These are phyloP conservation scores for Solidago caesia DNA, from an alignment of 129 eudicot genomes.

Conservation along the genomic window DNA sequence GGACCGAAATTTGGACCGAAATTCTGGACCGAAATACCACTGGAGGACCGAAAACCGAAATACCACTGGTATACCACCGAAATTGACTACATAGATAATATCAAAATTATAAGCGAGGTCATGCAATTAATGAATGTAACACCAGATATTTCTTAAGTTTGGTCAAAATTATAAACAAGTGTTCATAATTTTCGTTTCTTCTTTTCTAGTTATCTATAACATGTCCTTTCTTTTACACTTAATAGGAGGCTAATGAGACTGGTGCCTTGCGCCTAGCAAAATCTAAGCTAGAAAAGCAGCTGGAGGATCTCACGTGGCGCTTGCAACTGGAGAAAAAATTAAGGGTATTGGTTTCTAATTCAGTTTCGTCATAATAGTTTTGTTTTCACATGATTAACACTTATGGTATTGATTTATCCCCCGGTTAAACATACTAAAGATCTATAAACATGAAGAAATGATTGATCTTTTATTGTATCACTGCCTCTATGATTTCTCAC, in stretches of 20 bases:
- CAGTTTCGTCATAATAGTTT: neutral
- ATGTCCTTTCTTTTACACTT: conserved; percentile 10
- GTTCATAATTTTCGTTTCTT: neutral
- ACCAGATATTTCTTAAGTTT: neutral
- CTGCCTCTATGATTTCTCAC: neutral
- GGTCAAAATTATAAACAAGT: neutral
- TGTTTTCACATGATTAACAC: neutral
- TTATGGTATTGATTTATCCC: neutral
- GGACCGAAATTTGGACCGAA: no score
- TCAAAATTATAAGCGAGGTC: no score
- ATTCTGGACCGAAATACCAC: no score
- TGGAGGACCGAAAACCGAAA: no score
- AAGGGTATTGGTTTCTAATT: conserved; percentile 53
- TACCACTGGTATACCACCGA: no score
- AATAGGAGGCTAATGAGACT: conserved; percentile 95
- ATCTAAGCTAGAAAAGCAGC: conserved; percentile 90
- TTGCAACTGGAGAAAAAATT: conserved; percentile 89
- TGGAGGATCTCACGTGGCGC: conserved; percentile 98
- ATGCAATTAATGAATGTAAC: no score
- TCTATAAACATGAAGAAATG: neutral
- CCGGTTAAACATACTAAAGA: neutral
- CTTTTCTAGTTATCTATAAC: conserved; percentile 1
- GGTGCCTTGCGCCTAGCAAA: conserved; percentile 98
- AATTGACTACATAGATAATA: no score
- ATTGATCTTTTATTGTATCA: no score